phyloP scores from a whole-genome alignment of 352 stramenopile genomes.

The Globisporangium uncinulatum region DNA sequence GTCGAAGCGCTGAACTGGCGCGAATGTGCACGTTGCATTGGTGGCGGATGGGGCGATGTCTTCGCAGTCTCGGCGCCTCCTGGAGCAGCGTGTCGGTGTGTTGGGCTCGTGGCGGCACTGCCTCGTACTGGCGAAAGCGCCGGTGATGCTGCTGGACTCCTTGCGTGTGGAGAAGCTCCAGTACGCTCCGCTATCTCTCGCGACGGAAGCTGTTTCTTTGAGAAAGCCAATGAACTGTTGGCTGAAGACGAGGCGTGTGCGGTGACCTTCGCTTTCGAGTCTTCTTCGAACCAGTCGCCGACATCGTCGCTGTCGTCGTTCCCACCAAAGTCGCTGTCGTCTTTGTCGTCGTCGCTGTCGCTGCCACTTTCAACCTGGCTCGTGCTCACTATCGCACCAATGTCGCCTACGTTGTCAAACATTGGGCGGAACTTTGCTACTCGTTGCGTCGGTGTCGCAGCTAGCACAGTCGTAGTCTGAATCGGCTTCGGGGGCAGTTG shows the following conservation, averaged over 20 bases:
- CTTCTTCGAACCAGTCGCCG: slow-evolving; percentile 48
- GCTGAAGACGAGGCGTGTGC: neutral
- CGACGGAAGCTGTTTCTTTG: slow-evolving; percentile 6
- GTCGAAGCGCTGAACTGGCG: slow-evolving; percentile 11
- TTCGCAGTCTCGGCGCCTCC: slow-evolving; percentile 1
- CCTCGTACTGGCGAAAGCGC: neutral
- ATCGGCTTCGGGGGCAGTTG: neutral
- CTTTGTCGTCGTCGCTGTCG: slow-evolving; percentile 17
- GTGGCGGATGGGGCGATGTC: slow-evolving; percentile 14
- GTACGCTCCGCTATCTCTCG: neutral
- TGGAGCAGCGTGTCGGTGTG: neutral
- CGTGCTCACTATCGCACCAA: slow-evolving; percentile 21
- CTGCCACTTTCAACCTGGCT: slow-evolving; percentile 11
- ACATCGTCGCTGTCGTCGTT: slow-evolving; percentile 34
- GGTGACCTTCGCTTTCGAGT: neutral
- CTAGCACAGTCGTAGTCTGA: neutral
- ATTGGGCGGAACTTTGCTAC: slow-evolving; percentile 25
- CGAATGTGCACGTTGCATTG: slow-evolving; percentile 15
- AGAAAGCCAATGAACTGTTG: neutral
- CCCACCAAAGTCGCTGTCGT: slow-evolving; percentile 21
- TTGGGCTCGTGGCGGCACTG: neutral
- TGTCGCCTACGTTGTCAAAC: slow-evolving; percentile 28
- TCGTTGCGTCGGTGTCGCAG: neutral
- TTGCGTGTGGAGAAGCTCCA: neutral
- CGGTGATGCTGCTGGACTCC: neutral